Percentiles rank a stretch among this genome's conserved stretches.
Conservation (phyloP, 208 protist species). For the Leishmania gerbilli region DNA sequence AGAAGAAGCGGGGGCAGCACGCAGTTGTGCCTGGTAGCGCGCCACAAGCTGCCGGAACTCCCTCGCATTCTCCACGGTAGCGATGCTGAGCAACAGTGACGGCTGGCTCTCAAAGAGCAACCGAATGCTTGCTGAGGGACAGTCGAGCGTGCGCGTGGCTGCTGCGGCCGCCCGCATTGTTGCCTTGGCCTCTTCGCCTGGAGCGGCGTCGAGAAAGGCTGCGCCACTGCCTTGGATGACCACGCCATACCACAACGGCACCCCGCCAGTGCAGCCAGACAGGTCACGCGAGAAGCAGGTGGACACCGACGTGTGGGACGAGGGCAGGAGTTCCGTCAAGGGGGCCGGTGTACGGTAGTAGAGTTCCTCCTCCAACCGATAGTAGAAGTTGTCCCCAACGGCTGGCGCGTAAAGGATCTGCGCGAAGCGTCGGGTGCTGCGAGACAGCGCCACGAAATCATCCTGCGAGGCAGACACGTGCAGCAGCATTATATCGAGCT, state of each 20-base stretch:
- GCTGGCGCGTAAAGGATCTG: slow-evolving; percentile 23
- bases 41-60: slow-evolving; percentile 17
- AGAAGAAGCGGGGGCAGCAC: slow-evolving; percentile 10
- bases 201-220: slow-evolving; percentile 5
- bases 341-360: slow-evolving; percentile 19
- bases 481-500: slow-evolving; percentile 43
- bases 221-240: slow-evolving; percentile 21
- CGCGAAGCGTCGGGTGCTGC: slow-evolving; percentile 16
- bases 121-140: slow-evolving; percentile 17
- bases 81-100: slow-evolving; percentile 20
- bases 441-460: slow-evolving; percentile 35
- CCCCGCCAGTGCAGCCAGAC: neutral
- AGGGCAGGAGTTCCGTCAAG: slow-evolving; percentile 25
- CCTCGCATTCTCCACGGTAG: slow-evolving; percentile 16
- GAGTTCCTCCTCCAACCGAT: slow-evolving; percentile 30
- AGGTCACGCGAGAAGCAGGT: neutral
- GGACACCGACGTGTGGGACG: neutral
- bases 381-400: slow-evolving; percentile 24
- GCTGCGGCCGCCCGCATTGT: slow-evolving; percentile 3
- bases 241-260: slow-evolving; percentile 35
- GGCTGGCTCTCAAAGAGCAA: slow-evolving; percentile 30
- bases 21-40: slow-evolving; percentile 29
- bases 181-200: neutral
- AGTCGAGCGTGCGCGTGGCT: neutral
- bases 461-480: slow-evolving; percentile 47